Evolutionary conservation across 306 rosid genomes (phyloP).

Genomic region (Quercus aquifolioides): DNA sequence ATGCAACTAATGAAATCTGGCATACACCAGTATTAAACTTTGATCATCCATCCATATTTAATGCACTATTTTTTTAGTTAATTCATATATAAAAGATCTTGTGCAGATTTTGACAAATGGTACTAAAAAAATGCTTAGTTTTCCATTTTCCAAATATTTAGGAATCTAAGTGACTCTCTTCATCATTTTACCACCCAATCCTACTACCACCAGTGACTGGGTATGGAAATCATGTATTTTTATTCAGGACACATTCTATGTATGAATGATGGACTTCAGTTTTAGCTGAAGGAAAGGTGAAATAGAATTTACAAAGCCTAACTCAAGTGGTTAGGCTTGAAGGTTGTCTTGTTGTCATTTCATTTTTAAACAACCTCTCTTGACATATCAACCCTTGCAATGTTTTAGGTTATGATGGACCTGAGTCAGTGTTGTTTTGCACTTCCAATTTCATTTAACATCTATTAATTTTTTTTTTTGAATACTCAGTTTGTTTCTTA

Average conservation of each 20-base stretch:
- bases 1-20: not conserved
- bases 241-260: not conserved
- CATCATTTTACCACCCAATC: not conserved
- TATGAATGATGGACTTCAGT: not conserved
- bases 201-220: not conserved
- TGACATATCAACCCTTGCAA: not conserved
- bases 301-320: not conserved
- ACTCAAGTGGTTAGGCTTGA: not conserved
- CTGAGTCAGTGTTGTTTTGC: not conserved
- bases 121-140: not conserved
- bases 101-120: not conserved
- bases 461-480: not conserved
- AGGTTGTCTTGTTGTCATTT: not conserved
- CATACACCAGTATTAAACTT: not conserved
- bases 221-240: not conserved
- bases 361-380: not conserved
- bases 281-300: not conserved
- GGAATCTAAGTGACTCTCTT: not conserved
- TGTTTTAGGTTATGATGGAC: not conserved
- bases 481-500: not conserved
- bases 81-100: not conserved
- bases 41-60: not conserved
- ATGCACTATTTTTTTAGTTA: not conserved
- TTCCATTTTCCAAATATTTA: not conserved
- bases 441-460: not conserved